Conservation (phyloP, 2,329 filamentous ascomycete genomes). For the Penicillium brevicompactum region DNA sequence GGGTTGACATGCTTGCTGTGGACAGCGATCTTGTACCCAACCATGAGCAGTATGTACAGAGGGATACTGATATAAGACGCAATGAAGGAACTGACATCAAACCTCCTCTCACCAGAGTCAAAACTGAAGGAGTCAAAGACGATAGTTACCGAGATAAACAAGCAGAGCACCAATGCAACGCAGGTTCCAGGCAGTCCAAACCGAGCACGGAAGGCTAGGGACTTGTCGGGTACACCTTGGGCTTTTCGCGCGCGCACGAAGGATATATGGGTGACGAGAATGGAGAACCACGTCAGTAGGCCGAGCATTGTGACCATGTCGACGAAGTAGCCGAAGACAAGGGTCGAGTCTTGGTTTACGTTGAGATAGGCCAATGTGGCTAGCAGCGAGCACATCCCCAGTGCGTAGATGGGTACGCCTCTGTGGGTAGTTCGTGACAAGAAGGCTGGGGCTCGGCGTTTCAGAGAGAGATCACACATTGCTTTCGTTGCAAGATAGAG, state of each 20-base stretch:
- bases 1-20: conserved; percentile 58
- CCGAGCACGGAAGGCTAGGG: conserved; percentile 67
- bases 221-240: conserved; percentile 58
- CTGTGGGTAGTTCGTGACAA: conserved; percentile 69
- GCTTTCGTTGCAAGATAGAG: conserved; percentile 73
- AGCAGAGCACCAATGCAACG: conserved; percentile 67
- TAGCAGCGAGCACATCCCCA: conserved; percentile 62
- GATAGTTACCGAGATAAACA: conserved; percentile 75
- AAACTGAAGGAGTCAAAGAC: conserved; percentile 70
- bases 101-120: conserved; percentile 49
- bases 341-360: conserved; percentile 56
- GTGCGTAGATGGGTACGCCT: conserved; percentile 69
- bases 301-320: conserved; percentile 69
- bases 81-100: conserved; percentile 72
- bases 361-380: conserved; percentile 69
- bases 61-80: conserved; percentile 76
- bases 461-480: conserved; percentile 71
- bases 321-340: conserved; percentile 65
- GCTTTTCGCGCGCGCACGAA: conserved; percentile 65
- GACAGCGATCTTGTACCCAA: conserved; percentile 64
- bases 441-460: conserved; percentile 70
- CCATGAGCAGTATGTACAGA: conserved; percentile 68
- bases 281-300: conserved; percentile 67
- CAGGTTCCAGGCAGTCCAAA: conserved; percentile 70
- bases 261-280: conserved; percentile 66